Base-by-base conservation (phyloP, 768 basidiomycete species). In the Kwoniella sp. region DNA sequence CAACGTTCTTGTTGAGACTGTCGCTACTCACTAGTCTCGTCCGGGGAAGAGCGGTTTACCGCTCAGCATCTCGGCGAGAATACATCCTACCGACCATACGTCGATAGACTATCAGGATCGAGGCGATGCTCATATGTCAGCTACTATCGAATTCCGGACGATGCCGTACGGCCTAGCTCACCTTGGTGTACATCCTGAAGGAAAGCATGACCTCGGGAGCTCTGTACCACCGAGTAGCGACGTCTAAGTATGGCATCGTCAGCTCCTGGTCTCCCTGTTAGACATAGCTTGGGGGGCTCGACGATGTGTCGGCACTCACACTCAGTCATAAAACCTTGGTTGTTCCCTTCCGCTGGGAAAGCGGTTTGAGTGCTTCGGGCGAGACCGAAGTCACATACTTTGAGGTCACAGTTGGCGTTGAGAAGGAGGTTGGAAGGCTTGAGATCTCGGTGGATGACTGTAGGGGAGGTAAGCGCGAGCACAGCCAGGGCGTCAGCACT, bases 171-270 rank as follows among this genome's bases (percentile, higher is more conserved):
- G 17, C 15, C 57, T 22, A 47, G 65, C 73, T 62, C n/a, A 76
- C 90, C 83, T 93, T 93, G 57, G 94, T 95, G 83, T 99, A 99
- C 80, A 96, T 90, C 79, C 96, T 95, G 85, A 97, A 98, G 11
- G 93, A 96, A 57, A 99, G 85, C 96, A 99, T 99, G 83, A 99
- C 94, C 81, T 99, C 96, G 0, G 96, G 96, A 0, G 96, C 96
- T 38, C 96, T 88, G 78, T 98, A 99, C 96, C 96, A 99, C 72
- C 96, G 85, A 26, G 96, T 98, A 1, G 96, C 95, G 55, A 99
- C 96, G 61, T 75, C 73, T 75, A 47, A 12, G 20, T 26, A 23
- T n/a, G n/a, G n/a, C 23, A 30, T 17, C 91, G n/a, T 62, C 58
- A 63, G 61, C 28, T n/a, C n/a, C n/a, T n/a, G n/a, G n/a, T n/a